These are phyloP conservation scores for Cicer cuneatum DNA, from an alignment of 306 rosid genomes.

Conservation along the genomic window DNA sequence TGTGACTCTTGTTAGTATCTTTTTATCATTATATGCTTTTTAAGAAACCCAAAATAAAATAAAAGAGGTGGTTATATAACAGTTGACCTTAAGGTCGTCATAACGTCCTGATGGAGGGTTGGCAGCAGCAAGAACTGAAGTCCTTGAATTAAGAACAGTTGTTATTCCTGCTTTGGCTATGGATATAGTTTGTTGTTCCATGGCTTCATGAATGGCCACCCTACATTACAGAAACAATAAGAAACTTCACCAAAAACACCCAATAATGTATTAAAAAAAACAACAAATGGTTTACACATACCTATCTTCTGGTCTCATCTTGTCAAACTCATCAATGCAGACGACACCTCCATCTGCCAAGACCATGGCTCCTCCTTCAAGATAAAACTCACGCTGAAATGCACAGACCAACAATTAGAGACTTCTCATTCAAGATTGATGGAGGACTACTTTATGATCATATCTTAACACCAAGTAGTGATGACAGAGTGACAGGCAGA, in stretches of 20 bases:
- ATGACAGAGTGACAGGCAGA: not conserved
- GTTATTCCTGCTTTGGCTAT: slow-evolving; percentile 99
- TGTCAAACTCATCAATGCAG: slow-evolving; percentile 98
- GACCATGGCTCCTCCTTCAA: slow-evolving; percentile 99
- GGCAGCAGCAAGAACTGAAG: slow-evolving; percentile 99
- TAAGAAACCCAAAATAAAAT: slow-evolving; percentile 15
- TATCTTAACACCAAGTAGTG: slow-evolving; percentile 11
- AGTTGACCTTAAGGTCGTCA: slow-evolving; percentile 91
- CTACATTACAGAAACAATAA: slow-evolving; percentile 47
- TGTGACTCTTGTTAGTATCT: slow-evolving; percentile 45
- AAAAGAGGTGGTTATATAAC: not conserved
- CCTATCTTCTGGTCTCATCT: slow-evolving; percentile 99
- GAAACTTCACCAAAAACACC: slow-evolving; percentile 21
- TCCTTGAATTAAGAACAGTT: slow-evolving; percentile 96
- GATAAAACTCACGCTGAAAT: slow-evolving; percentile 94
- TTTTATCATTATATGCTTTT: not conserved
- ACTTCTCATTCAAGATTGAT: slow-evolving; percentile 20
- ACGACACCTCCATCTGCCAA: slow-evolving; percentile 99
- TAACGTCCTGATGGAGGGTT: slow-evolving; percentile 99
- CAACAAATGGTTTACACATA: slow-evolving; percentile 47
- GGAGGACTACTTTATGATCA: slow-evolving; percentile 18
- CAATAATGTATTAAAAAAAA: slow-evolving; percentile 1
- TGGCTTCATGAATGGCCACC: slow-evolving; percentile 99
- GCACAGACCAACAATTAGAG: slow-evolving; percentile 44
- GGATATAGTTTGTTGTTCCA: slow-evolving; percentile 99